phyloP scores from a whole-genome alignment of 345 rosid species.

The Hibiscus trionum region DNA sequence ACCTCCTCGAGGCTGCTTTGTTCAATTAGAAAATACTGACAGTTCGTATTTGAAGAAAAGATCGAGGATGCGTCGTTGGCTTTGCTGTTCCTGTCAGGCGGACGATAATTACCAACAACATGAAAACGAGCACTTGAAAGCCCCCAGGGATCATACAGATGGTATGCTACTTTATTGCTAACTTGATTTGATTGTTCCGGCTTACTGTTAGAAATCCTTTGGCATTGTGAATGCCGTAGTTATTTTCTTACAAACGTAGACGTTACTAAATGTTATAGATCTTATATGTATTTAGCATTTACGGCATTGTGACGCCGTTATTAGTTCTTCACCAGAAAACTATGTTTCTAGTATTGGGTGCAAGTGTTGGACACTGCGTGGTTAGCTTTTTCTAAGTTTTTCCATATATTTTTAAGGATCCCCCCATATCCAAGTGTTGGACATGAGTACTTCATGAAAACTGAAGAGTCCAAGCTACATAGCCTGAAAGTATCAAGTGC shows the following conservation, averaged over 20 bases:
- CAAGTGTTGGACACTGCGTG: too few relatives aligned
- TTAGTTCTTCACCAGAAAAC: too few relatives aligned
- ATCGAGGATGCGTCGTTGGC: slow-evolving; percentile 86
- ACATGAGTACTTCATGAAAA: too few relatives aligned
- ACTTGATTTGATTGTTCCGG: not conserved
- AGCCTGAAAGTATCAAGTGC: not conserved
- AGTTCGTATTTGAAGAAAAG: slow-evolving; percentile 52
- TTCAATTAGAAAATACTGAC: slow-evolving; percentile 51
- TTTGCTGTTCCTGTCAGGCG: slow-evolving; percentile 80
- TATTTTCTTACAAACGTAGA: too few relatives aligned
- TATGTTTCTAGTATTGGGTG: too few relatives aligned
- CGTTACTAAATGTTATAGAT: too few relatives aligned
- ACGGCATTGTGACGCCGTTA: too few relatives aligned
- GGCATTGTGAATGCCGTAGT: not conserved
- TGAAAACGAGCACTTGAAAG: slow-evolving; percentile 51
- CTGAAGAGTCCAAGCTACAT: not conserved
- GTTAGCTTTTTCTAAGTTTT: too few relatives aligned
- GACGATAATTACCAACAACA: slow-evolving; percentile 64
- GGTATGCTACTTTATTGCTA: slow-evolving; percentile 34
- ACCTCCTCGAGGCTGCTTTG: slow-evolving; percentile 41
- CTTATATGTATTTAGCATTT: not conserved
- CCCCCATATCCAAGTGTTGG: too few relatives aligned
- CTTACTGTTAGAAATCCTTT: not conserved
- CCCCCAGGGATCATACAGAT: slow-evolving; percentile 47
- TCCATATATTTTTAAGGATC: too few relatives aligned